Base-by-base conservation (phyloP, 768 basidiomycete species). In the Termitomyces bulborhizus region DNA sequence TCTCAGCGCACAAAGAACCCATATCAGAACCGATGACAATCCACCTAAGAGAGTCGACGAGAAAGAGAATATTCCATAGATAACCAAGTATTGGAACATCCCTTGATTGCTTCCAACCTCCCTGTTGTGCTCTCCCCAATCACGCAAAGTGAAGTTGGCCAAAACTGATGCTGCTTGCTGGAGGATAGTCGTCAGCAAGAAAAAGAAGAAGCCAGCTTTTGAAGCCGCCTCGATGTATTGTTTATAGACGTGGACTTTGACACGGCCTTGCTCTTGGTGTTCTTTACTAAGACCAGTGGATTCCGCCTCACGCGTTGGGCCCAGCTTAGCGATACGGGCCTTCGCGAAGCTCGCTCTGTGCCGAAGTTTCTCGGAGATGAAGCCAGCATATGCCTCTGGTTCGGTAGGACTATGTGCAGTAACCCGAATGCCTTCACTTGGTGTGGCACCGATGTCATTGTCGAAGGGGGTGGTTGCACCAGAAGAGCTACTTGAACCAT, bases 181-280 rank as follows among this genome's bases (percentile, higher is more conserved):
- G 13, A 69, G 56, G 43, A 83, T 49, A 4, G 79, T 81, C 6
- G 77, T 72, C 21, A 86, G 47, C 6, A 93, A 57, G 58, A 88
- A 87, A 58, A 88, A 60, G 6, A 64, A 63, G 65, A 91, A 93
- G 1, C 90, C 93, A 1, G 73, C 60, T 58, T 77, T 83, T 1
- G 91, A 93, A 7, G 90, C 89, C 0, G 93, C 89, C 54, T 81
- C 71, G 61, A 96, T 78, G 65, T 97, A 97, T 54, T 83, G 73
- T 48, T 70, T 65, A 67, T 97, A 97, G 1, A 97, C 91, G 6
- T 79, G 71, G 13, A 66, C 62, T 69, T 93, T 93, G 54, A 96
- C 93, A 26, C 78, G 80, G 4, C 93, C 93, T 64, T 86, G 84
- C 62, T 93, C 90, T 51, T 74, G 77, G 66, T 90, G 86, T 65